Conservation (phyloP, 192 early-diverging fungal genomes). For the Gonapodya prolifera region DNA sequence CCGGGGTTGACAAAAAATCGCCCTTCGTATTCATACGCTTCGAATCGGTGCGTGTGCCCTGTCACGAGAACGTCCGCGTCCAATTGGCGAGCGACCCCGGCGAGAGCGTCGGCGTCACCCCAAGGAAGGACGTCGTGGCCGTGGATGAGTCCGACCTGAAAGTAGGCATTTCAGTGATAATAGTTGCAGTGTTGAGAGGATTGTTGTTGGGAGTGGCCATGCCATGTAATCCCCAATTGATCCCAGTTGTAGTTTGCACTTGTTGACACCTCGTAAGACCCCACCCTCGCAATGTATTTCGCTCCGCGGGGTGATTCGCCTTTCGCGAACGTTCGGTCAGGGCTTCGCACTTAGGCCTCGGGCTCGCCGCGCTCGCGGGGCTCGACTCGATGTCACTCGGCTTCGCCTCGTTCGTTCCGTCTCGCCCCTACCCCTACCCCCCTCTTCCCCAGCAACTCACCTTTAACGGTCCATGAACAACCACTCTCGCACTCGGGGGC, state of each 20-base stretch:
- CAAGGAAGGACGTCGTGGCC: conserved; percentile 80
- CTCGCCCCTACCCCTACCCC: neutral
- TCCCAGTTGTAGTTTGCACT: no score
- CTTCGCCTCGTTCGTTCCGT: neutral
- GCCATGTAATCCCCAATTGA: no score
- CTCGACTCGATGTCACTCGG: no score
- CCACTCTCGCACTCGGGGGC: neutral
- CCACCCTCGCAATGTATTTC: no score
- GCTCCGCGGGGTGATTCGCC: no score
- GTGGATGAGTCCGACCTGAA: conserved; percentile 59
- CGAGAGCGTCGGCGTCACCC: conserved; percentile 57
- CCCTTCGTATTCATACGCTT: conserved; percentile 83
- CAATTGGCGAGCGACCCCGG: conserved; percentile 70
- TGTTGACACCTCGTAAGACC: no score
- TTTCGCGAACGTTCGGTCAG: no score
- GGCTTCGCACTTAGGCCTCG: no score
- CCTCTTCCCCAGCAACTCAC: neutral
- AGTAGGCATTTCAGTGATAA: no score
- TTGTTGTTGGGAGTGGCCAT: no score
- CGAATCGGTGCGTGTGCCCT: conserved; percentile 82
- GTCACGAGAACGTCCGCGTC: conserved; percentile 82
- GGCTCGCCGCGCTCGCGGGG: no score
- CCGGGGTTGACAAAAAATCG: conserved; percentile 92
- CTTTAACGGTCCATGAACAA: neutral
- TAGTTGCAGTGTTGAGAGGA: no score